phyloP scores from a whole-genome alignment of 169 alveolate species.

The Plasmodium gaboni region DNA sequence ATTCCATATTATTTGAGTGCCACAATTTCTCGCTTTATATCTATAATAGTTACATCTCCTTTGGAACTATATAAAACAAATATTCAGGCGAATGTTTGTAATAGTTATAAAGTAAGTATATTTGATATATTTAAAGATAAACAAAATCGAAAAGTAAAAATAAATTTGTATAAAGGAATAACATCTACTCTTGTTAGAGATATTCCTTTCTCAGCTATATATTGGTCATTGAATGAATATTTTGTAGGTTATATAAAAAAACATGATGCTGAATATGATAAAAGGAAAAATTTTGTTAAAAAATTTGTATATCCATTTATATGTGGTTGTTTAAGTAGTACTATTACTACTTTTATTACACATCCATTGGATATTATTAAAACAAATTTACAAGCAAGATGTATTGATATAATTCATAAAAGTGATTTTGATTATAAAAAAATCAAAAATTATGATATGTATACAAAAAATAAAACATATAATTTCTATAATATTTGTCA shows the following conservation, averaged over 20 bases:
- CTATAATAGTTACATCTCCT: constrained; percentile 70
- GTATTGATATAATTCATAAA: constrained; percentile 73
- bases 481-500: constrained; percentile 60
- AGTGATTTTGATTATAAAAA: constrained; percentile 73
- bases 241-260: constrained; percentile 66
- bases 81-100: constrained; percentile 75
- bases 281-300: constrained; percentile 26
- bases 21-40: constrained; percentile 54
- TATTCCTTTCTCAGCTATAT: constrained; percentile 78
- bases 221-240: constrained; percentile 78
- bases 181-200: constrained; percentile 79
- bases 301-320: constrained; percentile 75
- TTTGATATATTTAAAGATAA: constrained; percentile 54
- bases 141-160: constrained; percentile 63
- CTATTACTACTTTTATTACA: constrained; percentile 72
- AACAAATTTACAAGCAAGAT: constrained; percentile 81
- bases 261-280: constrained; percentile 48
- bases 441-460: constrained; percentile 59
- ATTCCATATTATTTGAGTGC: constrained; percentile 70
- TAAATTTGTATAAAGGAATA: constrained; percentile 71
- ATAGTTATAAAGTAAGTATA: constrained; percentile 47
- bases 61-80: constrained; percentile 70
- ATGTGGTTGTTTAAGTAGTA: constrained; percentile 78
- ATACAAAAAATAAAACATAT: constrained; percentile 5
- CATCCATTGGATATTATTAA: constrained; percentile 78